phyloP scores from a whole-genome alignment of 2,329 filamentous ascomycete species.

The Mollisiaceae sp. region DNA sequence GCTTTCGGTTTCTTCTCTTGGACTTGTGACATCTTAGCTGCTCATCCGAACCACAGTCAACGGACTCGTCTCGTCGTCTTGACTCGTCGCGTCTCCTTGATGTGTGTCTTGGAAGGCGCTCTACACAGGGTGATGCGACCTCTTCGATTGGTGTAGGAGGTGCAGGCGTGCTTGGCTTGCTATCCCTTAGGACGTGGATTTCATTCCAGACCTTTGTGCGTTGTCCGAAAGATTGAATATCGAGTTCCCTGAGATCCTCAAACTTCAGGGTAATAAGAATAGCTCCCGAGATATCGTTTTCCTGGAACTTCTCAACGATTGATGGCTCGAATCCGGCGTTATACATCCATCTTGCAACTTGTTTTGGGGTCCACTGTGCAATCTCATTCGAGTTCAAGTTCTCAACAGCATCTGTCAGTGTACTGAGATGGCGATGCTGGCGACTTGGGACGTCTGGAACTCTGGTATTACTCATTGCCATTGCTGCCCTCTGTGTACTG shows the following conservation, averaged over 20 bases:
- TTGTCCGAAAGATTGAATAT: conserved; percentile 81
- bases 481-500: conserved; percentile 41
- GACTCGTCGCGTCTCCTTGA: conserved; percentile 24
- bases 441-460: conserved; percentile 35
- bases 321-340: conserved; percentile 78
- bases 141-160: conserved; percentile 67
- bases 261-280: conserved; percentile 91
- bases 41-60: conserved; percentile 36
- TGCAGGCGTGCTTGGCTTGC: conserved; percentile 55
- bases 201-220: conserved; percentile 81
- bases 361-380: conserved; percentile 71
- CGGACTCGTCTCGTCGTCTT: conserved; percentile 28
- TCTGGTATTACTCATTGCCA: conserved; percentile 29
- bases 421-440: conserved; percentile 52
- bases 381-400: conserved; percentile 65
- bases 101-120: conserved; percentile 33
- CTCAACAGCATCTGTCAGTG: conserved; percentile 60
- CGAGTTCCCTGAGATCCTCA: conserved; percentile 82
- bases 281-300: conserved; percentile 89
- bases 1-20: conserved; percentile 36
- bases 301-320: conserved; percentile 82
- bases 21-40: conserved; percentile 39
- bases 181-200: conserved; percentile 71
- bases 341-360: conserved; percentile 87
- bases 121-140: conserved; percentile 46